phyloP scores from a whole-genome alignment of 1,139 yeast species.

The Candida buenavistaensis region DNA sequence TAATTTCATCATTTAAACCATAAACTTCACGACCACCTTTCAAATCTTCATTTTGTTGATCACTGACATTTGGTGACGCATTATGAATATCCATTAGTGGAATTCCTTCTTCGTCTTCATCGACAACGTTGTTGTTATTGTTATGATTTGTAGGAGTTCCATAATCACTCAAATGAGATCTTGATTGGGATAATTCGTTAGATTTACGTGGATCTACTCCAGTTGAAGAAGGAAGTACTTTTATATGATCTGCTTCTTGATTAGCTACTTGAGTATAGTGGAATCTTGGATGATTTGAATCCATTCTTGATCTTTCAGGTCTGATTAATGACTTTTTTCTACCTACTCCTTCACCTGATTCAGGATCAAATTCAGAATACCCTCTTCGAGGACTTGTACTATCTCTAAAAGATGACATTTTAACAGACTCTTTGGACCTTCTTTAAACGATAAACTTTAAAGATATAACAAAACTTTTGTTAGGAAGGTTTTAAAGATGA shows the following conservation, averaged over 20 bases:
- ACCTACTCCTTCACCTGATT: conserved; percentile 43
- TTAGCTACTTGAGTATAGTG: conserved; percentile 83
- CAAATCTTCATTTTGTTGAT: conserved; percentile 6
- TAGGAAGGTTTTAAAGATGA: too few relatives aligned
- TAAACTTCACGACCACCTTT: conserved; percentile 53
- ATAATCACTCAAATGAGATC: conserved; percentile 12
- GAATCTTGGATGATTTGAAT: conserved; percentile 68
- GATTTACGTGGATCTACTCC: conserved; percentile 62
- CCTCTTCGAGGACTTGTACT: conserved; percentile 13
- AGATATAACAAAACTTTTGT: too few relatives aligned
- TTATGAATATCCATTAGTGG: conserved; percentile 44
- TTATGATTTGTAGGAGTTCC: conserved; percentile 1
- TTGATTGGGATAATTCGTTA: conserved; percentile 13
- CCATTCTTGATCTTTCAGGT: conserved; percentile 74
- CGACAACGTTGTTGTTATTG: conserved; percentile 11
- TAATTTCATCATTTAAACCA: conserved; percentile 62
- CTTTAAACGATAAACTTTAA: too few relatives aligned
- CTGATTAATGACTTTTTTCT: conserved; percentile 72
- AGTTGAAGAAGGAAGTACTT: conserved; percentile 69
- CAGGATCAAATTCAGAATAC: conserved; percentile 50
- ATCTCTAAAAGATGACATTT: conserved; percentile 15
- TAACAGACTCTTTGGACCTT: too few relatives aligned
- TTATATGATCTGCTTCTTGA: conserved; percentile 62
- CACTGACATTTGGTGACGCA: conserved; percentile 13
- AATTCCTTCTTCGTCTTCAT: conserved; percentile 40